Percentiles rank a stretch among this genome's conserved stretches.
phyloP scores from a whole-genome alignment of 2,329 filamentous ascomycete genomes.

The Fusarium floridanum region DNA sequence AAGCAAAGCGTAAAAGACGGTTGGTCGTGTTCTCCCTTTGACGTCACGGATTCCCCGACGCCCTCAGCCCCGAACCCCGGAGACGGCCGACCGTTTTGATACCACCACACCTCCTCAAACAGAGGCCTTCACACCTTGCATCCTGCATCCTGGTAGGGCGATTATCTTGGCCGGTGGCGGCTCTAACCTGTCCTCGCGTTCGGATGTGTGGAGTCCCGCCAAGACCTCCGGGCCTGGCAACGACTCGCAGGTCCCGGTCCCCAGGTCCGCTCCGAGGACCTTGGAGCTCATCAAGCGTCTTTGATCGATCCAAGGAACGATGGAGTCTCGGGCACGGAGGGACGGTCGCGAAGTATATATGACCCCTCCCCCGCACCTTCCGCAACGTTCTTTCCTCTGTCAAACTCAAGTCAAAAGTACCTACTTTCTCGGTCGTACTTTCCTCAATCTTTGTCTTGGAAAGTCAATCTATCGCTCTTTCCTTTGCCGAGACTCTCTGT shows the following conservation, averaged over 20 bases:
- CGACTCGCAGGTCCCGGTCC: slow-evolving; percentile 23
- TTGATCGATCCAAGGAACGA: slow-evolving; percentile 17
- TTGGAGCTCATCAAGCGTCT: slow-evolving; percentile 12
- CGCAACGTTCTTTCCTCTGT: slow-evolving; percentile 17
- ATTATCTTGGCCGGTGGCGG: slow-evolving; percentile 29
- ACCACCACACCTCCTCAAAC: slow-evolving; percentile 25
- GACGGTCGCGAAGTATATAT: slow-evolving; percentile 40
- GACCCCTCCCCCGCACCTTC: slow-evolving; percentile 35
- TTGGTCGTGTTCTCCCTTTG: neutral
- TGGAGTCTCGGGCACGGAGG: slow-evolving; percentile 13
- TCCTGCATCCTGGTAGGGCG: slow-evolving; percentile 18
- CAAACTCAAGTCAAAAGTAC: slow-evolving; percentile 25
- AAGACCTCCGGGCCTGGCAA: slow-evolving; percentile 37
- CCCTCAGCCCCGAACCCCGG: slow-evolving; percentile 15
- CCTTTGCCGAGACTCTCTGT: slow-evolving; percentile 12
- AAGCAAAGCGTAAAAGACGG: slow-evolving; percentile 22
- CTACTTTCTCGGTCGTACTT: slow-evolving; percentile 8
- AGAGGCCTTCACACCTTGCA: slow-evolving; percentile 6
- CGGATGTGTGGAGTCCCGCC: slow-evolving; percentile 31
- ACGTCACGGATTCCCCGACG: slow-evolving; percentile 36
- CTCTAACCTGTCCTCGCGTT: slow-evolving; percentile 37
- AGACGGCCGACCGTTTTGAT: slow-evolving; percentile 25
- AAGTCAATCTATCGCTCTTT: slow-evolving; percentile 1
- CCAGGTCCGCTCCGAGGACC: slow-evolving; percentile 24
- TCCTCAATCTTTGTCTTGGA: slow-evolving; percentile 1